Conservation (phyloP, 352 stramenopile species). For the Phytophthora multivora region DNA sequence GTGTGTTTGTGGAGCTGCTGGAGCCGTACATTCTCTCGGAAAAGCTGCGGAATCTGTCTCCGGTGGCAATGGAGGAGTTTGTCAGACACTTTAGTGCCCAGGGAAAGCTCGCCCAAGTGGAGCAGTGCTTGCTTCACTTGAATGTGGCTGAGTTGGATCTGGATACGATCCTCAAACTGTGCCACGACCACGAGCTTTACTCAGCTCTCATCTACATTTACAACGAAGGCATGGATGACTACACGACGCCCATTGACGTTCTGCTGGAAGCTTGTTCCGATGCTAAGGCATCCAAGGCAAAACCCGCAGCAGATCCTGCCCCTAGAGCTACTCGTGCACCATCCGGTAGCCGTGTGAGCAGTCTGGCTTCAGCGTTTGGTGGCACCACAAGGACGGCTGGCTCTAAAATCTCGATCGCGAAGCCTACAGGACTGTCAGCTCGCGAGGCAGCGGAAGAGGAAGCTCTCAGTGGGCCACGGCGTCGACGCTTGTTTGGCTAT, state of each 20-base stretch:
- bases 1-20: conserved; percentile 93
- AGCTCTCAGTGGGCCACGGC: conserved; percentile 55
- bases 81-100: conserved; percentile 91
- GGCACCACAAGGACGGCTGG: conserved; percentile 43
- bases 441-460: conserved; percentile 46
- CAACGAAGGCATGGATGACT: conserved; percentile 93
- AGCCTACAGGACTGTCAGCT: conserved; percentile 32
- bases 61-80: conserved; percentile 93
- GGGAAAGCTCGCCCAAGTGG: conserved; percentile 88
- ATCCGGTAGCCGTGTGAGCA: conserved; percentile 59
- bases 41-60: conserved; percentile 91
- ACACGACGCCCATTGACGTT: conserved; percentile 90
- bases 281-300: conserved; percentile 44
- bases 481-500: conserved; percentile 79
- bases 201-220: conserved; percentile 96
- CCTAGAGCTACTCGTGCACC: conserved; percentile 29
- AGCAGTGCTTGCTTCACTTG: conserved; percentile 95
- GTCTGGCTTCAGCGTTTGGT: conserved; percentile 70
- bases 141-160: conserved; percentile 94
- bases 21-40: conserved; percentile 95
- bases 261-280: conserved; percentile 82
- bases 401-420: conserved; percentile 41
- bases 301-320: conserved; percentile 10
- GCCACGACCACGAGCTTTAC: conserved; percentile 92
- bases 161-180: conserved; percentile 93